These are phyloP conservation scores for Bathelium albidoporum DNA, from an alignment of 495 filamentous ascomycete species.

Conservation along the genomic window DNA sequence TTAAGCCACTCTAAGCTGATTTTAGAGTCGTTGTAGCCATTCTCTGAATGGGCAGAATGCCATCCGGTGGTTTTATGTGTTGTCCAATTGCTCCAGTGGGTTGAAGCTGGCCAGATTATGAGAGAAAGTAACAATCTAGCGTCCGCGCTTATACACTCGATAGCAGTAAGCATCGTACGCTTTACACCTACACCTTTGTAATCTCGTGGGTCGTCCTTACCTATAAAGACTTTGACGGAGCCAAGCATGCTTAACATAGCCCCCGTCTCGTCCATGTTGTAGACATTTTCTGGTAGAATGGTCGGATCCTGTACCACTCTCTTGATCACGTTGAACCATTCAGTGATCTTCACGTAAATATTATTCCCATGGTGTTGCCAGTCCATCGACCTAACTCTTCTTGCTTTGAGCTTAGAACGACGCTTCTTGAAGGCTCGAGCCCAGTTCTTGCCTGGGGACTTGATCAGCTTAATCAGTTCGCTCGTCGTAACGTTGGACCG, in stretches of 20 bases:
- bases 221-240: too few relatives aligned
- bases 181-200: too few relatives aligned
- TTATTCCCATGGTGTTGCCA: too few relatives aligned
- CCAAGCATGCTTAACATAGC: too few relatives aligned
- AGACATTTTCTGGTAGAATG: too few relatives aligned
- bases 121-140: constrained; percentile 12
- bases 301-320: too few relatives aligned
- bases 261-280: too few relatives aligned
- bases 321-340: too few relatives aligned
- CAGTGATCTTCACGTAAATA: too few relatives aligned
- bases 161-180: too few relatives aligned
- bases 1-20: constrained; percentile 14
- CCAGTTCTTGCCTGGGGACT: constrained; percentile 22
- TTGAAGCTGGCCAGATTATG: constrained; percentile 15
- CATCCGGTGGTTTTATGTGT: constrained; percentile 9
- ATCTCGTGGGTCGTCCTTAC: too few relatives aligned
- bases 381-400: constrained; percentile 21
- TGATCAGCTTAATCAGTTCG: constrained; percentile 8
- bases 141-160: too few relatives aligned
- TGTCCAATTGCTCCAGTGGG: constrained; percentile 13
- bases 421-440: constrained; percentile 15
- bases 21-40: constrained; percentile 12
- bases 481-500: neutral
- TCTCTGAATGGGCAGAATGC: constrained; percentile 13
- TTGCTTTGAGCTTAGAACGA: constrained; percentile 18